Evolutionary conservation across 306 rosid genomes (phyloP), one percentile per base, ranked within the genome.

Genomic region (Cucurbita argyrosperma): DNA sequence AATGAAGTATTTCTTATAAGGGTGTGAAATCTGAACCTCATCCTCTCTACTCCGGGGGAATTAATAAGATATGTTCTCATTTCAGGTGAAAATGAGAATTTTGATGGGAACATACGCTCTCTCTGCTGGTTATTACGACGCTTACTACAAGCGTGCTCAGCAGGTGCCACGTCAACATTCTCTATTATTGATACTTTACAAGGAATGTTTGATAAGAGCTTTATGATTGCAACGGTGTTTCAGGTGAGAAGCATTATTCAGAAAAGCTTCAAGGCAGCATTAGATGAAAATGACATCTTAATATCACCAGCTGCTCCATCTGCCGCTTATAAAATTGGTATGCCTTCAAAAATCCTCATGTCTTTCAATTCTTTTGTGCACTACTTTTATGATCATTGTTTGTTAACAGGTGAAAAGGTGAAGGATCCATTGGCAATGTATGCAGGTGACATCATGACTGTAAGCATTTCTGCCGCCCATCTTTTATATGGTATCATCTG

Each of bases 51-150:
- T 70, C 8, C 14, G 23, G 23, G 43, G 40, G 8, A 47, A 26
- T 47, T 68, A 1, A 26, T 14, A 2, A 30, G 18, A 42, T 23
- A 30, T 75, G 63, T 43, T 76, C 58, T n/a, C 30, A 26, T 18
- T 86, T 62, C 85, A 94, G 99, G 97, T 94, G 81, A 94, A 94
- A 87, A 89, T 85, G 97, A 94, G 99, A 85, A 91, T 94, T 80
- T 84, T 94, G 80, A 89, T 83, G 78, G 99, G 99, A 72, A 89
- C 97, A 35, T 94, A 94, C 83, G 96, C 95, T 40, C 99, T 94
- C 81, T 94, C 99, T 49, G 96, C 99, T 66, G 99, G 97, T 82
- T 94, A 94, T 81, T 94, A 94, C 85, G 99, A 94, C 83, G 97
- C 97, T 75, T 94, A 88, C 83, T 91, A 94, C 90, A 94, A 94